Base-by-base conservation (phyloP, 192 early-diverging fungal genomes). In the Backusella westeae region DNA sequence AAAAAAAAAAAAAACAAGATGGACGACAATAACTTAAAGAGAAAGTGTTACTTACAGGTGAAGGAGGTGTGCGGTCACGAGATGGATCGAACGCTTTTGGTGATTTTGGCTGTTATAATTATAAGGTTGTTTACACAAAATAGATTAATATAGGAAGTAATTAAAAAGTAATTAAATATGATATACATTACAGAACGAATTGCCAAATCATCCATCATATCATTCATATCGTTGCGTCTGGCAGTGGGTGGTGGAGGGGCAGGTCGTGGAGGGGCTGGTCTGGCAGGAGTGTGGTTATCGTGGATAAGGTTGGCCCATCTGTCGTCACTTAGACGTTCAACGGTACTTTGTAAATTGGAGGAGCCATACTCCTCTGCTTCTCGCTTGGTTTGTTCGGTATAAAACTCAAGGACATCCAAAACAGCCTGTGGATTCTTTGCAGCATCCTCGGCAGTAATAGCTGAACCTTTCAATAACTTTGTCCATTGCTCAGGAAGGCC, bases 361-460 rank as follows among this genome's bases (percentile, higher is more conserved):
- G 74, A 72, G 19, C 82, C 87, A 39, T 85, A 89, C 52, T 85
- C 87, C 56, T 81, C 81, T 52, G 77, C 79, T 39, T 89, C 86
- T 8, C 86, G 76, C 73, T 89, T 87, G 39, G 86, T 87, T 77
- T 94, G 90, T 82, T 96, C 96, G 21, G 96, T 96, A 86, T 99
- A 99, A 78, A 99, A 99, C 82, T 98, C 96, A 34, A 99, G 87
- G 14, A 98, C 97, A 83, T 98, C 97, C 41, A 98, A 83, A 63
- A 99, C 98, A n/a, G 97, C 97, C 83, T 99, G 97, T 39, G 98
- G 98, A 79, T 99, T 96, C 83, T 96, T 96, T 59, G 94, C 91
- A 82, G 96, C 96, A 89, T 99, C 98, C 78, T 99, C 96, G 78
- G 96, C 93, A 39, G 98, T 96, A 75, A 99, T 96, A 68, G 93